Base-by-base conservation (phyloP, 2,329 filamentous ascomycete species). In the Pseudogymnoascus sp. region DNA sequence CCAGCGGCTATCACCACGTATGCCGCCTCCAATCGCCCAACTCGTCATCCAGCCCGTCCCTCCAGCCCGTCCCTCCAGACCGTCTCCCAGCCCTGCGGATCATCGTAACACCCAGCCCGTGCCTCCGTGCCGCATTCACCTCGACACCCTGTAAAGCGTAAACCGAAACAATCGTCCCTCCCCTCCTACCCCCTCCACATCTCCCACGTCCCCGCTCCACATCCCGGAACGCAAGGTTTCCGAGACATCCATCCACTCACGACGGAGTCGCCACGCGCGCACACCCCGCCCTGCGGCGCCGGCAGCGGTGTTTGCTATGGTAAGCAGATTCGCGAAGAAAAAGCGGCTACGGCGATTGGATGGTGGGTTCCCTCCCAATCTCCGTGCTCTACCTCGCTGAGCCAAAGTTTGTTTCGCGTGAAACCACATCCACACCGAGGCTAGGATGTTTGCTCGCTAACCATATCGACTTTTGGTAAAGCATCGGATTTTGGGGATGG, bases 71-170 rank as follows among this genome's bases (percentile, higher is more conserved):
- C 21, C 21, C 21, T 21, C 21, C 28, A 31, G 7, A 8, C 28
- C 28, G 28, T 31, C 28, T 10, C 28, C 28, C 28, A 14, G 14
- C 16, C 38, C 28, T 28, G 21, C 21, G 21, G 21, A 50, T 25
- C 44, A n/a, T 42, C 37, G 12, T n/a, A 36, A 36, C 34, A 36
- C 10, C 34, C 10, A 36, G 11, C 34, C 36, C 28, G 28, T 31
- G 28, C 36, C 14, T 25, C 44, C 44, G 44, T 50, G 12, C 44
- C 44, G 21, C 44, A n/a, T 25, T 50, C 44, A 50, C 21, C 8
- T 23, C 42, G 18, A 50, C 44, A 50, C 44, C 44, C 44, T 50
- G 44, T 50, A 50, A 46, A 46, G 42, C 42, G 42, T n/a, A 50
- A 50, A 50, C 5, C 44, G 21, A 50, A 50, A 50, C 44, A 42